These are phyloP conservation scores for Polygonum aviculare DNA, from an alignment of 148 eudicot species.

Conservation along the genomic window DNA sequence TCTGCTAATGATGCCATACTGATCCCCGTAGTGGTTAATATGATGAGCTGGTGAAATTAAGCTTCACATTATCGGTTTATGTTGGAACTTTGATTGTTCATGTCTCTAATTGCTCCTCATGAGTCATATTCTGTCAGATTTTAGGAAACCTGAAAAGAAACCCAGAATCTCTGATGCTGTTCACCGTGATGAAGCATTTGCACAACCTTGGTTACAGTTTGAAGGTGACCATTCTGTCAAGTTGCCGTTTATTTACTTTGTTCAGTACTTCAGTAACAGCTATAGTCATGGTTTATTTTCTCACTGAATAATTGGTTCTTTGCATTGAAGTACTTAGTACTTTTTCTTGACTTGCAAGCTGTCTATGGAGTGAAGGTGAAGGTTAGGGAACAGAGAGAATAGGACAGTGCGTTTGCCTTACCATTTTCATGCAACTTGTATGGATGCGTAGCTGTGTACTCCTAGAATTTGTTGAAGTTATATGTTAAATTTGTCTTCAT, in stretches of 20 bases:
- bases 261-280: neutral
- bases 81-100: neutral
- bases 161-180: slow-evolving; percentile 66
- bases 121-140: slow-evolving; percentile 39
- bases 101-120: neutral
- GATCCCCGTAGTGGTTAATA: neutral
- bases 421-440: neutral
- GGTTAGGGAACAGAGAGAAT: neutral
- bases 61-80: neutral
- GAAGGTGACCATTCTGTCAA: slow-evolving; percentile 40
- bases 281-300: neutral
- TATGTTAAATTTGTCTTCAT: neutral
- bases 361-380: neutral
- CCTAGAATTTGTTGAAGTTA: neutral
- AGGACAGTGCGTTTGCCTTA: neutral
- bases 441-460: neutral
- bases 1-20: neutral
- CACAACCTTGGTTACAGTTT: slow-evolving; percentile 56
- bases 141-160: slow-evolving; percentile 67
- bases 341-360: neutral
- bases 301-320: neutral
- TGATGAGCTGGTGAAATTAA: neutral
- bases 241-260: neutral
- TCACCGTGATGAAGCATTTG: slow-evolving; percentile 65
- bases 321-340: neutral